phyloP scores from a whole-genome alignment of 1,139 yeast genomes.

The Candida sanyaensis region DNA sequence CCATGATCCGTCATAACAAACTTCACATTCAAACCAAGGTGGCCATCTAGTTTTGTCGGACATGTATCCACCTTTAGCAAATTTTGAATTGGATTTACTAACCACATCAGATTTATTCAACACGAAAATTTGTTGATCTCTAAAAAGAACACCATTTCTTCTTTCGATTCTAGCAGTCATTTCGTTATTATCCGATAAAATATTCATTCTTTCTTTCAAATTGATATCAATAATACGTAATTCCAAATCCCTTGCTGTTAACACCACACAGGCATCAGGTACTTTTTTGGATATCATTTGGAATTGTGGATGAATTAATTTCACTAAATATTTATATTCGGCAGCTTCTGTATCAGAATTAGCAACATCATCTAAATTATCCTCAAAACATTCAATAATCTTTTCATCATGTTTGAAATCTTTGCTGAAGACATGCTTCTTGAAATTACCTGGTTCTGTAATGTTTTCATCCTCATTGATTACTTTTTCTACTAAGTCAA shows the following conservation, averaged over 20 bases:
- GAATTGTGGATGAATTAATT: conserved; percentile 47
- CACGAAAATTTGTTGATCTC: conserved; percentile 72
- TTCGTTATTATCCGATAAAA: conserved; percentile 37
- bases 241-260: conserved; percentile 74
- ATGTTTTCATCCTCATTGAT: conserved; percentile 23
- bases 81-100: conserved; percentile 20
- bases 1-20: conserved; percentile 68
- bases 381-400: conserved; percentile 35
- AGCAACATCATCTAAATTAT: conserved; percentile 27
- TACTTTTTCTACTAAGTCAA: conserved; percentile 55
- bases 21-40: conserved; percentile 78
- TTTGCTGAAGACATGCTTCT: conserved; percentile 15
- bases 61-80: conserved; percentile 28
- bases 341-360: conserved; percentile 31
- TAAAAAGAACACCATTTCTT: conserved; percentile 66
- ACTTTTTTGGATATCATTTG: conserved; percentile 38
- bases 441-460: conserved; percentile 15
- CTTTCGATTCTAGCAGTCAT: conserved; percentile 60
- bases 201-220: conserved; percentile 46
- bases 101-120: conserved; percentile 43
- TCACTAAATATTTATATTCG: conserved; percentile 40
- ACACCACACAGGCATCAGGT: conserved; percentile 41
- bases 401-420: conserved; percentile 30
- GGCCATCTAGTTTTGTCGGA: conserved; percentile 58
- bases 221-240: conserved; percentile 62